Evolutionary conservation across 2,329 filamentous ascomycete species (phyloP).

Genomic region (Dichotomopilus funicola): DNA sequence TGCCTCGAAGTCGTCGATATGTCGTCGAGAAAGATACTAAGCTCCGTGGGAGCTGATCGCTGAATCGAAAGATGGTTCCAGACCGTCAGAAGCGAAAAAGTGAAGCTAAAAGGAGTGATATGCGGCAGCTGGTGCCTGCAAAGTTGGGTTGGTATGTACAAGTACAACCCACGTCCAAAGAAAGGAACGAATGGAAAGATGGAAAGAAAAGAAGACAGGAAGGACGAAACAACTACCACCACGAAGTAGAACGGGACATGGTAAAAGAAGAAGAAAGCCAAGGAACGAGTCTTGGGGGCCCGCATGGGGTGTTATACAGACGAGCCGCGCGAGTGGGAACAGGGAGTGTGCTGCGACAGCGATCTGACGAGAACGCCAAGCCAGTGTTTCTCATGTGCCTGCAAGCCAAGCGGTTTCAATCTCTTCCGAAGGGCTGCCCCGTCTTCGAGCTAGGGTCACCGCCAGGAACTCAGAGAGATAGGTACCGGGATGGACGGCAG

Average conservation of each 20-base stretch:
- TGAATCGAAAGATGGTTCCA: slow-evolving; percentile 41
- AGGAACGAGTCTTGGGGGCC: slow-evolving; percentile 20
- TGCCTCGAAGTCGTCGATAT: slow-evolving; percentile 2
- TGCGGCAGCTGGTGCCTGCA: slow-evolving; percentile 36
- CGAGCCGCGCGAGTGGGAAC: not conserved
- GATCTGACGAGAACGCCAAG: slow-evolving; percentile 31
- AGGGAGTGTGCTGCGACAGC: slow-evolving; percentile 18
- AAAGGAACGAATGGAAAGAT: slow-evolving; percentile 42
- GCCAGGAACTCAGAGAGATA: slow-evolving; percentile 15
- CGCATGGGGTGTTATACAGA: slow-evolving; percentile 26
- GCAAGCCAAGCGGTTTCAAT: slow-evolving; percentile 26
- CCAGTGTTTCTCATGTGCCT: slow-evolving; percentile 34
- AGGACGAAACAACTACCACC: slow-evolving; percentile 37
- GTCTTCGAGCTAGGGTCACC: not conserved
- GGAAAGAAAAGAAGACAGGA: slow-evolving; percentile 33
- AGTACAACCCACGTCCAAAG: slow-evolving; percentile 23
- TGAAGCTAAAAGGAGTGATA: slow-evolving; percentile 37
- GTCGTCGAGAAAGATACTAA: slow-evolving; percentile 18
- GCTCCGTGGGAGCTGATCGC: slow-evolving; percentile 22
- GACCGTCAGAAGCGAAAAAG: slow-evolving; percentile 35
- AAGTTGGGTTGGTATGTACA: slow-evolving; percentile 23
- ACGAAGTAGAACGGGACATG: slow-evolving; percentile 34
- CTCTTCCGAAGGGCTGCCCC: slow-evolving; percentile 8
- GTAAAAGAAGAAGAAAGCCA: slow-evolving; percentile 31
- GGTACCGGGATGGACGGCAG: not conserved